Evolutionary conservation across 2,329 filamentous ascomycete species (phyloP), one percentile per base, ranked within the genome.

Genomic region (Ceratocystis papillata): DNA sequence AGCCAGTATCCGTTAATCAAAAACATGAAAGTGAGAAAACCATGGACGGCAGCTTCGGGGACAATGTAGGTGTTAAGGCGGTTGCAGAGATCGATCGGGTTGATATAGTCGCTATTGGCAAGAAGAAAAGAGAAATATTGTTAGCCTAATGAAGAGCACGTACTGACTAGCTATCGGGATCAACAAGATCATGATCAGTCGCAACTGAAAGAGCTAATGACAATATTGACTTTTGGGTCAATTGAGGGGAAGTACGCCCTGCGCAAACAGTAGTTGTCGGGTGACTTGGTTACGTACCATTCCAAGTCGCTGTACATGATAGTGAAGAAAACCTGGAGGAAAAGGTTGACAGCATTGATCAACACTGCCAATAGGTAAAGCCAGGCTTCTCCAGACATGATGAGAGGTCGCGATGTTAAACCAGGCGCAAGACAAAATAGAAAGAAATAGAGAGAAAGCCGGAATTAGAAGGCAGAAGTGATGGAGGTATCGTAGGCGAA

Each of bases 291-390:
- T 45, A 82, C 89, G 74, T 81, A 96, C 92, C 94, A 99, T 88
- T 99, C 94, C 74, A 99, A 80, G 83, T 99, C 94, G 78, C 90
- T 96, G 81, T 97, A 99, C 95, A 99, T 99, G 76, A 99, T 99
- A 67, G 94, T 99, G 81, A 99, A 99, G 84, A 99, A 99, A 73
- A 99, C 94, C 81, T 99, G 95, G 67, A 99, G 84, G 79, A 99
- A 99, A 75, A 99, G 85, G 83, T 99, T 99, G 85, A 99, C 92
- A 81, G 94, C 94, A 81, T 99, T 99, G 82, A 99, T 95, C 76
- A 99, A 84, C 78, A 99, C 95, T 79, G 93, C 87, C 79, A 99
- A 83, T 73, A 99, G 87, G 81, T 95, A 99, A 77, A 99, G 82
- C 94, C 94, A 96, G 77, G 92, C 92, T 84, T 96, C 92, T 78